phyloP scores from a whole-genome alignment of 2,329 filamentous ascomycete genomes.

The Stylonectria norvegica region DNA sequence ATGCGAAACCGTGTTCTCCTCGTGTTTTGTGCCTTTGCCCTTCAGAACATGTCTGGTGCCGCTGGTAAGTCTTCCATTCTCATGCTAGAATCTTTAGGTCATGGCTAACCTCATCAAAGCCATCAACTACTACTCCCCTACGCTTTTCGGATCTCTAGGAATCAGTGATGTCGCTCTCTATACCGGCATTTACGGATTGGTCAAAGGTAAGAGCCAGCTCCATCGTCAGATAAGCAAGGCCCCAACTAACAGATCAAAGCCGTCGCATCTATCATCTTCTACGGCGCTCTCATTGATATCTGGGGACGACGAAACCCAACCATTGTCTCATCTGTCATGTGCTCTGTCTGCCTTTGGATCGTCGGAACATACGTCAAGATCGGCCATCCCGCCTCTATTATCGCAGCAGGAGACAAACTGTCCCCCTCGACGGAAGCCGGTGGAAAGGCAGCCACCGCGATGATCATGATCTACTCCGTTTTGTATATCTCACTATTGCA shows the following conservation, averaged over 20 bases:
- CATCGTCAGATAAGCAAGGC: fast-evolving
- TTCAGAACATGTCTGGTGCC: constrained; percentile 41
- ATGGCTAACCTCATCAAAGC: constrained; percentile 20
- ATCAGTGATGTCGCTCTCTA: constrained; percentile 44
- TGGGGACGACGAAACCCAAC: constrained; percentile 40
- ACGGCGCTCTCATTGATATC: constrained; percentile 38
- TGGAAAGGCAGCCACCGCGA: constrained; percentile 51
- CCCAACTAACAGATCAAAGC: constrained; percentile 21
- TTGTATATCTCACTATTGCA: constrained; percentile 37
- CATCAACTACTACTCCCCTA: constrained; percentile 44
- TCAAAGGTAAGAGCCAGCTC: constrained; percentile 29
- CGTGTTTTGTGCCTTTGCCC: constrained; percentile 36
- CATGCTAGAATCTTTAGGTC: too few species aligned
- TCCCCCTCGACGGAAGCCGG: constrained; percentile 42
- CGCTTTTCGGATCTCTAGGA: constrained; percentile 42
- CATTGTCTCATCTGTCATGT: constrained; percentile 46
- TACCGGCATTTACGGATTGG: constrained; percentile 50
- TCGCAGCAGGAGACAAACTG: constrained; percentile 39
- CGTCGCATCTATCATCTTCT: constrained; percentile 40
- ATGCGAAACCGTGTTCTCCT: constrained; percentile 40
- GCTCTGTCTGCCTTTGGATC: constrained; percentile 48
- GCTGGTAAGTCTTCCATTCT: constrained; percentile 24
- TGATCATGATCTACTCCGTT: constrained; percentile 53
- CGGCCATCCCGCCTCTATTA: constrained; percentile 45
- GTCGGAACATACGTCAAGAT: constrained; percentile 53